phyloP scores from a whole-genome alignment of 164 flowering plant genomes.

The Macadamia tetraphylla region DNA sequence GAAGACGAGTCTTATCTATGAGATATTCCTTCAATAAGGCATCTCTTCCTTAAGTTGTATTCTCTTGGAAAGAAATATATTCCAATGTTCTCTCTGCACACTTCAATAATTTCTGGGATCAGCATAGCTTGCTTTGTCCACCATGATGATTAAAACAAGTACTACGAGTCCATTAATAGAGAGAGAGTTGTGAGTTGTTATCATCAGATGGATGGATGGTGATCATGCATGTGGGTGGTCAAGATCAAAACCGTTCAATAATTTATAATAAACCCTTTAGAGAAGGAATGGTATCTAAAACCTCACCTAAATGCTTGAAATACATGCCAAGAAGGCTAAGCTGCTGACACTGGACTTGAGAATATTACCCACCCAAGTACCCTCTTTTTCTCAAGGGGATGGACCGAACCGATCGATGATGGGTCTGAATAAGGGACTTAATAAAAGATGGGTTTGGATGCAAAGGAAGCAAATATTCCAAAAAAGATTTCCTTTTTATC shows the following conservation, averaged over 20 bases:
- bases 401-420: neutral
- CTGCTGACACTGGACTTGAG: neutral
- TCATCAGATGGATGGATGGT: slow-evolving; percentile 12
- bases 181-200: neutral
- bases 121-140: neutral
- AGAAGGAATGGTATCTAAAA: slow-evolving; percentile 24
- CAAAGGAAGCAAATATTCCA: slow-evolving; percentile 11
- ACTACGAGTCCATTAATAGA: neutral
- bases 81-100: slow-evolving; percentile 15
- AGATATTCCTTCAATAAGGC: slow-evolving; percentile 40
- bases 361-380: too few species aligned
- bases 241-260: neutral
- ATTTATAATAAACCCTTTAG: slow-evolving; percentile 10
- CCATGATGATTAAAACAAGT: too few species aligned
- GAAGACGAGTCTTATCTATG: slow-evolving; percentile 7
- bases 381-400: too few species aligned
- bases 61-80: slow-evolving; percentile 24
- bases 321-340: slow-evolving; percentile 13
- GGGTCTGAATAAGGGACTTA: neutral
- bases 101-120: neutral
- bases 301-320: slow-evolving; percentile 12
- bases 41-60: slow-evolving; percentile 31
- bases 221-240: slow-evolving; percentile 9
- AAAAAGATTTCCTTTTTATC: neutral
- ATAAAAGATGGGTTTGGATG: slow-evolving; percentile 3